A percentile compares a stretch with the other conserved stretches of the same genome.
phyloP scores from a whole-genome alignment of 345 rosid species.

The Garcia nutans region DNA sequence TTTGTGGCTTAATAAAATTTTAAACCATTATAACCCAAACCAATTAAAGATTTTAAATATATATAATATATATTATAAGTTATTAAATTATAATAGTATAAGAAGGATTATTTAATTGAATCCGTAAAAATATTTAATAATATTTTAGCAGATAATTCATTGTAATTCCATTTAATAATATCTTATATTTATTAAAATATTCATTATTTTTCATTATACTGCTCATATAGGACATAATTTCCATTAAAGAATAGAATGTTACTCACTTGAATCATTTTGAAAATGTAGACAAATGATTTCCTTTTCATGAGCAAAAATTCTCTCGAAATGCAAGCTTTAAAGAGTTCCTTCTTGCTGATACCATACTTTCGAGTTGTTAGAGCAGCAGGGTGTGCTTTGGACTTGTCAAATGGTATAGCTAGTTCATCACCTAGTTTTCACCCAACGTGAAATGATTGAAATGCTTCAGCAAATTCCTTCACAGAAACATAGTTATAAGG shows the following conservation, averaged over 20 bases:
- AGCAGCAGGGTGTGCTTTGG: conserved; percentile 72
- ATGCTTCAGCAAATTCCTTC: conserved; percentile 61
- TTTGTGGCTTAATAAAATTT: no score
- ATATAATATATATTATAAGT: no score
- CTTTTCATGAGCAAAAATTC: conserved; percentile 88
- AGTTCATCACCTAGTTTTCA: conserved; percentile 61
- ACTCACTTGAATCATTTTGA: conserved; percentile 50
- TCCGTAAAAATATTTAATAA: no score
- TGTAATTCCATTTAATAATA: no score
- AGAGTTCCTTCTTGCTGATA: conserved; percentile 53
- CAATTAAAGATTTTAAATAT: no score
- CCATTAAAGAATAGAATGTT: not conserved
- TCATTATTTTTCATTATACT: no score
- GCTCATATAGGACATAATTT: not conserved
- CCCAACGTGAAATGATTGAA: conserved; percentile 65
- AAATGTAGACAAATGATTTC: conserved; percentile 73
- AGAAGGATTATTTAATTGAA: no score
- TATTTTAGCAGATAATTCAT: no score
- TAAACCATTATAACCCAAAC: no score
- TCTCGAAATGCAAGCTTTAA: conserved; percentile 71
- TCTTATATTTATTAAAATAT: no score
- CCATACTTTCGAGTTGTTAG: conserved; percentile 66
- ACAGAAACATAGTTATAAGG: conserved; percentile 60
- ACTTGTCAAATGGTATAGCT: conserved; percentile 65
- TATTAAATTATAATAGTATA: no score